Conservation (phyloP, 768 basidiomycete genomes). For the Nidularia sp. region DNA sequence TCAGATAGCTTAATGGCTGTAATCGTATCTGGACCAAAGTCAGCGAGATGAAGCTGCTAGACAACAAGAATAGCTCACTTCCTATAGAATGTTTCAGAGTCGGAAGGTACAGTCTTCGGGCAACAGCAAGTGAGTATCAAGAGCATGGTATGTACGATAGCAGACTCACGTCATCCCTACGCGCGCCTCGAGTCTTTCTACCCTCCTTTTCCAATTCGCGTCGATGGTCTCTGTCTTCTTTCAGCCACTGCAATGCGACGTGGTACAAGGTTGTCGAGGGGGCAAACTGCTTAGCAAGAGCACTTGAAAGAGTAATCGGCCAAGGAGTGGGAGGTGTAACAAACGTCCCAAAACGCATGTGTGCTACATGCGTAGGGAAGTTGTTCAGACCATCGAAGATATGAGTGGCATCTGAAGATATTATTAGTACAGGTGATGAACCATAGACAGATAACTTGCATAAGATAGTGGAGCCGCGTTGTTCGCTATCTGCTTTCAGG, state of each 20-base stretch:
- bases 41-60: neutral
- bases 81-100: slow-evolving; percentile 82
- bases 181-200: slow-evolving; percentile 58
- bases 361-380: slow-evolving; percentile 93
- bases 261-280: slow-evolving; percentile 48
- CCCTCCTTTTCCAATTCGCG: slow-evolving; percentile 53
- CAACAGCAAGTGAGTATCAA: slow-evolving; percentile 1
- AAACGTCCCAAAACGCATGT: slow-evolving; percentile 84
- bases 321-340: slow-evolving; percentile 66
- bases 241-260: slow-evolving; percentile 83
- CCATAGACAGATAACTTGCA: too few species aligned
- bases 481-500: slow-evolving; percentile 76
- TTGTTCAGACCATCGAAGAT: slow-evolving; percentile 89
- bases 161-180: slow-evolving; percentile 44
- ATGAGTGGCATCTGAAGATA: slow-evolving; percentile 85
- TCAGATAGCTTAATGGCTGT: slow-evolving; percentile 26
- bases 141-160: neutral
- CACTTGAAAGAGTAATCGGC: slow-evolving; percentile 39
- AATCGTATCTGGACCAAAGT: slow-evolving; percentile 32
- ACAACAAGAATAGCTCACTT: slow-evolving; percentile 67
- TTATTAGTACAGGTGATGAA: slow-evolving; percentile 1
- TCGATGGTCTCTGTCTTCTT: slow-evolving; percentile 71
- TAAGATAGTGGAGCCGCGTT: slow-evolving; percentile 81
- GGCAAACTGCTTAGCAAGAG: slow-evolving; percentile 12
- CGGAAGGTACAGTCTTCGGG: slow-evolving; percentile 53